Evolutionary conservation across 192 early-diverging fungal species (phyloP).

Genomic region (Tieghemiomyces parasiticus): DNA sequence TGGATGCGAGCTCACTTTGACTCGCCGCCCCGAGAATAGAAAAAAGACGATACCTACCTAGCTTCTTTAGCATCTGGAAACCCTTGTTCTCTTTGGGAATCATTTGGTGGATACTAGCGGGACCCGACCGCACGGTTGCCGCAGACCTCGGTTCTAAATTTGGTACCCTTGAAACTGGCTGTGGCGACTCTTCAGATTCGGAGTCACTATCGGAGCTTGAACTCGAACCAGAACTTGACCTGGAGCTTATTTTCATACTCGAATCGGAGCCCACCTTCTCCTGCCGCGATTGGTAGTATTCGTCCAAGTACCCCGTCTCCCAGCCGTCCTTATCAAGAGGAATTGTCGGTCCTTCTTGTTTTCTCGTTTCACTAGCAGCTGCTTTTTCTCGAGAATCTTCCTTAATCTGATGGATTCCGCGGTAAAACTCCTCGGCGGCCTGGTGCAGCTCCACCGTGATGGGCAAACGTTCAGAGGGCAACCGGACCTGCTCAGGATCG

Average conservation of each 20-base stretch:
- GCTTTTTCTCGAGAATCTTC: not conserved
- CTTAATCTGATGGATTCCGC: not conserved
- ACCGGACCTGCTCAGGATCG: not conserved
- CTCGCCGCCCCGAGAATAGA: no score
- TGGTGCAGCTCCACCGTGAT: not conserved
- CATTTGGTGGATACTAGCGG: slow-evolving; percentile 1
- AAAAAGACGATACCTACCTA: not conserved
- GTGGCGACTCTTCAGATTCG: not conserved
- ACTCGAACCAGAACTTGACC: not conserved
- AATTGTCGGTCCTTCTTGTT: no score
- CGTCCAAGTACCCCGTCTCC: slow-evolving; percentile 6
- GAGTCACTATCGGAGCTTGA: not conserved
- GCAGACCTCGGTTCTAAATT: not conserved
- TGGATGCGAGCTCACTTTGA: no score
- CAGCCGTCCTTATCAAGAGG: slow-evolving; percentile 2
- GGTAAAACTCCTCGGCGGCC: slow-evolving; percentile 2
- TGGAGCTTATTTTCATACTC: not conserved
- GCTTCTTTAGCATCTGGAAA: slow-evolving; percentile 9
- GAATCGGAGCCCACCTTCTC: not conserved
- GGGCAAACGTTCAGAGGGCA: not conserved
- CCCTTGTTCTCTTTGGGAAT: slow-evolving; percentile 10
- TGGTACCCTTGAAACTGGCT: not conserved
- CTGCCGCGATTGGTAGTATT: not conserved
- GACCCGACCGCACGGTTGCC: not conserved
- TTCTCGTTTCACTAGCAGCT: not conserved